These are phyloP conservation scores for Rhizopogon rudus DNA, from an alignment of 768 basidiomycete genomes.

Conservation along the genomic window DNA sequence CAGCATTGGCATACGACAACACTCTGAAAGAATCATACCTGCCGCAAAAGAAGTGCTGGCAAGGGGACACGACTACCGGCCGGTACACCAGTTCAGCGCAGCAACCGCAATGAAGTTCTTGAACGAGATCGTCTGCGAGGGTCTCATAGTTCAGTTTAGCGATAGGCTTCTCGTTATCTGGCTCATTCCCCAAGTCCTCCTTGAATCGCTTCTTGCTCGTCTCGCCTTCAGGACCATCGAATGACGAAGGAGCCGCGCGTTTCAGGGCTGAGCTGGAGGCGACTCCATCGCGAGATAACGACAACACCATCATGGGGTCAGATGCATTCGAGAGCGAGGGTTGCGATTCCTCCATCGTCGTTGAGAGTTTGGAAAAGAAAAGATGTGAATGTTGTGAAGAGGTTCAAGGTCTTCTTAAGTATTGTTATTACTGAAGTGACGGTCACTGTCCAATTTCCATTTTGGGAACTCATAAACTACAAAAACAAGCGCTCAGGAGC, in stretches of 20 bases:
- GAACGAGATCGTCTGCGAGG: conserved; percentile 58
- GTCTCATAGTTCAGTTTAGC: conserved; percentile 17
- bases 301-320: conserved; percentile 5
- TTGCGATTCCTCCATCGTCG: conserved; percentile 12
- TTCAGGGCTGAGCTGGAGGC: conserved; percentile 36
- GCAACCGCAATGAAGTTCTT: conserved; percentile 83
- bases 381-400: conserved; percentile 8
- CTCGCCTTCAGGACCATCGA: conserved; percentile 43
- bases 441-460: not conserved
- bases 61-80: conserved; percentile 78
- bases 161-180: conserved; percentile 6
- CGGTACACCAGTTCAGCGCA: conserved; percentile 79
- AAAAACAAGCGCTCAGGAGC: not conserved
- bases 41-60: conserved; percentile 90
- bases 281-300: conserved; percentile 9
- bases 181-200: conserved; percentile 30
- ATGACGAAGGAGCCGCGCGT: conserved; percentile 58
- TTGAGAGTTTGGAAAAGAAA: conserved; percentile 5
- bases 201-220: conserved; percentile 58
- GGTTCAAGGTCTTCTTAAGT: not conserved
- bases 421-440: not conserved
- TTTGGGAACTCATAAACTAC: not conserved
- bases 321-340: conserved; percentile 1
- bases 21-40: conserved; percentile 43
- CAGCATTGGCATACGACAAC: conserved; percentile 36